phyloP scores from a whole-genome alignment of 257 asterid genomes.

The Lycium barbarum region DNA sequence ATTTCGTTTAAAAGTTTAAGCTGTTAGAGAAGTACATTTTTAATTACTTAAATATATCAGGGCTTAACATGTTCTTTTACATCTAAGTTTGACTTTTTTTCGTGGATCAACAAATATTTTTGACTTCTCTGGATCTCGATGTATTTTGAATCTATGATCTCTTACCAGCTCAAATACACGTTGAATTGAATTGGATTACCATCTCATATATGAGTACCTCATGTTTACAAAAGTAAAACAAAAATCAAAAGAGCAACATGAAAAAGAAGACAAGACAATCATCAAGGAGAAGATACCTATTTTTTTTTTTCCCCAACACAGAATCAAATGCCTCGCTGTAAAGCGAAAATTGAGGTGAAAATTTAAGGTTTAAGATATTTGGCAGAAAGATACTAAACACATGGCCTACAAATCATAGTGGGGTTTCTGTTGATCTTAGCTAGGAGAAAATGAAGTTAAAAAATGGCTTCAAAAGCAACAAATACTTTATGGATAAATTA shows the following conservation, averaged over 20 bases:
- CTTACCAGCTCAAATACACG: too few relatives aligned
- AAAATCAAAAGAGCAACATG: neutral
- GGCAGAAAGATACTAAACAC: constrained; percentile 16
- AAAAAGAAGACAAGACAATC: neutral
- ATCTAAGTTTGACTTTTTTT: too few relatives aligned
- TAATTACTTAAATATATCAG: too few relatives aligned
- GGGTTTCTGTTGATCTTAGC: constrained; percentile 24
- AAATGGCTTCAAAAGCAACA: neutral
- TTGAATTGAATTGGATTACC: too few relatives aligned
- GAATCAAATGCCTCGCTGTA: constrained; percentile 39
- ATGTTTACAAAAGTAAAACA: too few relatives aligned
- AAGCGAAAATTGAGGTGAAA: constrained; percentile 38
- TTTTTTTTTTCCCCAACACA: neutral
- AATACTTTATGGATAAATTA: constrained; percentile 10
- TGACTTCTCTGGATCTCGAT: too few relatives aligned
- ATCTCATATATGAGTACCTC: too few relatives aligned
- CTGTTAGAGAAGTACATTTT: too few relatives aligned
- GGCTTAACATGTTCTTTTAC: too few relatives aligned
- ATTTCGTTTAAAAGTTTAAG: too few relatives aligned
- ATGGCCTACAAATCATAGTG: constrained; percentile 35
- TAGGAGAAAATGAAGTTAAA: constrained; percentile 17
- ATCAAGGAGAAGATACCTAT: neutral
- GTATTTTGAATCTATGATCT: too few relatives aligned
- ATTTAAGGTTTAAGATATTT: constrained; percentile 41
- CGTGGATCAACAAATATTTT: too few relatives aligned